Conservation (phyloP, 1,284 basidiomycete genomes). For the Ustilago vetiveriae region DNA sequence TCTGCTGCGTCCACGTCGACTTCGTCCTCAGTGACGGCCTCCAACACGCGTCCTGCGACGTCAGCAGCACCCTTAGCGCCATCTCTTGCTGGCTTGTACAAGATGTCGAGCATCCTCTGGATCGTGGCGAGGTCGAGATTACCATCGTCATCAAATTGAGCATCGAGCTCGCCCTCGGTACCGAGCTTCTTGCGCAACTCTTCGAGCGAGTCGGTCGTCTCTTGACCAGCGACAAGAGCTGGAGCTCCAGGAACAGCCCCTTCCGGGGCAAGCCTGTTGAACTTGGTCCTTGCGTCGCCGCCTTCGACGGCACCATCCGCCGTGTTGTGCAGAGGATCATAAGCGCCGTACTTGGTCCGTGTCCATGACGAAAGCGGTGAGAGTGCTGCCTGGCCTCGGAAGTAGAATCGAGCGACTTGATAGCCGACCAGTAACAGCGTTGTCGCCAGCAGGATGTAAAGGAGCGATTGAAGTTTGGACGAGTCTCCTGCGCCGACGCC, state of each 20-base stretch:
- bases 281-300: constrained; percentile 14
- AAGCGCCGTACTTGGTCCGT: constrained; percentile 31
- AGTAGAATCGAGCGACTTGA: constrained; percentile 39
- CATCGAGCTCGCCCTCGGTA: constrained; percentile 40
- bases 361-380: constrained; percentile 37
- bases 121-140: constrained; percentile 57
- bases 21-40: constrained; percentile 32
- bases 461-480: constrained; percentile 27
- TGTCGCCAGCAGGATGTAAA: constrained; percentile 33
- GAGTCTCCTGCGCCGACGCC: constrained; percentile 5
- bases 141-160: constrained; percentile 58
- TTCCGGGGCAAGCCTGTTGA: constrained; percentile 42
- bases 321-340: constrained; percentile 7
- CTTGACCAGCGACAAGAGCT: constrained; percentile 40
- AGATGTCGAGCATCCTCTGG: constrained; percentile 57
- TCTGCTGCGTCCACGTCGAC: constrained; percentile 38
- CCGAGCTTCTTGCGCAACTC: constrained; percentile 27
- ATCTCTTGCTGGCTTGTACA: constrained; percentile 47
- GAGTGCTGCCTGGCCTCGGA: constrained; percentile 23
- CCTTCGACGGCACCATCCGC: constrained; percentile 5
- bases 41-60: constrained; percentile 23
- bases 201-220: constrained; percentile 25
- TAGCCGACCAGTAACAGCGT: constrained; percentile 32
- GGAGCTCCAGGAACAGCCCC: constrained; percentile 27
- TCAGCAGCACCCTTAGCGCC: constrained; percentile 25